These are phyloP conservation scores for Takashimella koratensis DNA, from an alignment of 1,284 basidiomycete genomes.

Conservation along the genomic window DNA sequence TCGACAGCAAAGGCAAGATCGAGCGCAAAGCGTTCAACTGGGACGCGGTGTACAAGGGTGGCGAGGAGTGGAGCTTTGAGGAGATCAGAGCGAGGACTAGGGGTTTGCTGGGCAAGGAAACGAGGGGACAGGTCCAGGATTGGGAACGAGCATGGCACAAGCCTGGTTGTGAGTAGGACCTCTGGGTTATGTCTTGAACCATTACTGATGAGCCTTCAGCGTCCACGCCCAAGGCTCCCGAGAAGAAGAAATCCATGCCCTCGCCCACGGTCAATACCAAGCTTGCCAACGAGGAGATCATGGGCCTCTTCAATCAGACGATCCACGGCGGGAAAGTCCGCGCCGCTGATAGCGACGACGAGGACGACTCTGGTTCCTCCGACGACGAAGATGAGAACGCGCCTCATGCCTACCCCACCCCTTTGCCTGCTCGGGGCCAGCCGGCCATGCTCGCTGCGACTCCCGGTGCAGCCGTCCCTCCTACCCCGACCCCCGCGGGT, in stretches of 20 bases:
- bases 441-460: conserved; percentile 33
- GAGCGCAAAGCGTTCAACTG: conserved; percentile 49
- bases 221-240: conserved; percentile 36
- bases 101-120: conserved; percentile 43
- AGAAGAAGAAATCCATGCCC: conserved; percentile 47
- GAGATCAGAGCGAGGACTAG: conserved; percentile 47
- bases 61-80: conserved; percentile 50
- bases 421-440: conserved; percentile 27
- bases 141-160: conserved; percentile 47
- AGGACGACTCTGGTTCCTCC: conserved; percentile 50
- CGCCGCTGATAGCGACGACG: conserved; percentile 41
- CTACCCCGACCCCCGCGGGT: conserved; percentile 46
- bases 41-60: conserved; percentile 44
- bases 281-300: conserved; percentile 86
- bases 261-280: conserved; percentile 82
- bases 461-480: conserved; percentile 40
- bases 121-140: conserved; percentile 35
- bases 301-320: conserved; percentile 85
- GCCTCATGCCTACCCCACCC: conserved; percentile 34
- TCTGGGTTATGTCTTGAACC: neutral
- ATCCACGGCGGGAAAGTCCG: conserved; percentile 51
- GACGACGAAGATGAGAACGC: conserved; percentile 34
- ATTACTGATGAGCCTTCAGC: conserved; percentile 53
- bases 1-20: conserved; percentile 38
- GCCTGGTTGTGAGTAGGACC: conserved; percentile 44